Evolutionary conservation across 441 rosid species (phyloP).

Genomic region (Adansonia grandidieri): DNA sequence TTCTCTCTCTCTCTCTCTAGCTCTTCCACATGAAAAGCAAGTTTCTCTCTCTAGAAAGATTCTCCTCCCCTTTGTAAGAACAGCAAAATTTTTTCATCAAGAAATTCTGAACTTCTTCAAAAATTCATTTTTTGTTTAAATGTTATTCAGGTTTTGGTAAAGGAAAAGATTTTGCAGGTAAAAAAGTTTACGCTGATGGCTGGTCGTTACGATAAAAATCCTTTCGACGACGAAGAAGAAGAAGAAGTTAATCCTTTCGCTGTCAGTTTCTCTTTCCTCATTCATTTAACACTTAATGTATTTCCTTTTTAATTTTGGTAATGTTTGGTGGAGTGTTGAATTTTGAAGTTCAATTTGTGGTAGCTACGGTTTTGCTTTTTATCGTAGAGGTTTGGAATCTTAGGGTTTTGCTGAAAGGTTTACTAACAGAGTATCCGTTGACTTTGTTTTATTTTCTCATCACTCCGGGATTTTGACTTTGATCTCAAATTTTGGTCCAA

Average conservation of each 20-base stretch:
- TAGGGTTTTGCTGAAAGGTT: slow-evolving; percentile 22
- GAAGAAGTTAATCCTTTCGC: slow-evolving; percentile 87
- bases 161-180: neutral
- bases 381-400: neutral
- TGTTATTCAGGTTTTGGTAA: too few species aligned
- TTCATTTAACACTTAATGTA: neutral
- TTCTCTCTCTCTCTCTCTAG: neutral
- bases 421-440: slow-evolving; percentile 3
- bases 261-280: slow-evolving; percentile 47
- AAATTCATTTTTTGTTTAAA: too few species aligned
- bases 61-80: neutral
- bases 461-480: neutral
- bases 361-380: neutral
- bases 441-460: neutral
- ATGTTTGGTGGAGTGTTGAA: neutral
- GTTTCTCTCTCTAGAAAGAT: slow-evolving; percentile 12
- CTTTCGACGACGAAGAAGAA: slow-evolving; percentile 70
- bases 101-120: too few species aligned
- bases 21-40: neutral
- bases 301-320: neutral
- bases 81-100: neutral
- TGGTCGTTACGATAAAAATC: slow-evolving; percentile 77
- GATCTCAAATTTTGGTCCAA: neutral
- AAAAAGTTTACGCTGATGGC: slow-evolving; percentile 51
- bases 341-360: slow-evolving; percentile 18